A percentile compares a stretch with the other conserved stretches of the same genome.
These are phyloP conservation scores for Lentinula guzmanii DNA, from an alignment of 768 basidiomycete species.

Conservation along the genomic window DNA sequence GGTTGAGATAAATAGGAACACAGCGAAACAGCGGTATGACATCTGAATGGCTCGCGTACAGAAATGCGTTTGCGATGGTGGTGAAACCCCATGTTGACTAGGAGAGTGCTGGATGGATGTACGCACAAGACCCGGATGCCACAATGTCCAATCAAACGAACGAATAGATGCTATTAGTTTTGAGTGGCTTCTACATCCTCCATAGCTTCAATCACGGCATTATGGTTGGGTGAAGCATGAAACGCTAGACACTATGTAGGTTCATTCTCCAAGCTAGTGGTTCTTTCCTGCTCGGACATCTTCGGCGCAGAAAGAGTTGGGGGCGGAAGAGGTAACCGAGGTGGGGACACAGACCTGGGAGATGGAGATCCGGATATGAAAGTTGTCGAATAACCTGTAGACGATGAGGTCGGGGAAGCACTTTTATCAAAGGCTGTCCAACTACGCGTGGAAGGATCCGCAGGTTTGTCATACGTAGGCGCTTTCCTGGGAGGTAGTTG, in stretches of 20 bases:
- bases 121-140: background rate
- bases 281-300: background rate
- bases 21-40: background rate
- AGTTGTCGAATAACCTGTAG: slow-evolving; percentile 42
- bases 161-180: background rate
- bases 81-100: background rate
- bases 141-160: background rate
- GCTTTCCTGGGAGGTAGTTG: slow-evolving; percentile 1
- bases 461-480: background rate
- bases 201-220: background rate
- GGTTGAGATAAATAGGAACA: background rate
- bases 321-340: slow-evolving; percentile 15
- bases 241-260: background rate
- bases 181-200: background rate
- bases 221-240: background rate
- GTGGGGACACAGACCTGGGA: slow-evolving; percentile 30
- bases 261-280: background rate
- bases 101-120: background rate
- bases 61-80: background rate
- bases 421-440: slow-evolving; percentile 32
- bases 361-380: slow-evolving; percentile 47
- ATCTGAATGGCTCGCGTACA: background rate
- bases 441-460: background rate
- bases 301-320: background rate
- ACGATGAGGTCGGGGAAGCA: slow-evolving; percentile 55